Evolutionary conservation across 192 early-diverging fungal genomes (phyloP).

Genomic region (Globomyces pollinis-pini): DNA sequence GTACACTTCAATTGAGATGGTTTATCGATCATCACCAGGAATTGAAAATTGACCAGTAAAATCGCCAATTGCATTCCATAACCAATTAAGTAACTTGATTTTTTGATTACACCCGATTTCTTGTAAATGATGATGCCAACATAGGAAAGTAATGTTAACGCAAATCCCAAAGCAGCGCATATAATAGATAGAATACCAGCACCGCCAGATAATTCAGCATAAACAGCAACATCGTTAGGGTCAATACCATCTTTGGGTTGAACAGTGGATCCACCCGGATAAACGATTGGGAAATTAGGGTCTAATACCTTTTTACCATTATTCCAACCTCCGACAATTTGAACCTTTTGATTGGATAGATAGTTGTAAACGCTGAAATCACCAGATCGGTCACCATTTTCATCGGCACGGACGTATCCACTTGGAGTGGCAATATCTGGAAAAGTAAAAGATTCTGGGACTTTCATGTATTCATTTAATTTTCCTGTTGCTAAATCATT

Average conservation of each 20-base stretch:
- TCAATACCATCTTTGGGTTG: not conserved
- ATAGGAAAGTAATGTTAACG: not conserved
- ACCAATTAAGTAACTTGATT: not conserved
- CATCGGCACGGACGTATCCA: not conserved
- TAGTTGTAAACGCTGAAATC: not conserved
- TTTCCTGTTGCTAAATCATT: not conserved
- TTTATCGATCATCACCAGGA: not conserved
- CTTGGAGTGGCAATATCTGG: not conserved
- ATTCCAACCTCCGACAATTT: not conserved
- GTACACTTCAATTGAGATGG: not conserved
- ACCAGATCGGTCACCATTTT: constrained; percentile 6
- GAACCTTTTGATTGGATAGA: not conserved
- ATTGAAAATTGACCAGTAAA: not conserved
- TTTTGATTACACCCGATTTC: not conserved
- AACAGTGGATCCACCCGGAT: not conserved
- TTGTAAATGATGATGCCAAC: not conserved
- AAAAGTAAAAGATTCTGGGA: constrained; percentile 1
- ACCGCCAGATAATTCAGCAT: not conserved
- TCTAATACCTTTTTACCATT: not conserved
- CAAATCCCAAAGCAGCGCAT: not conserved
- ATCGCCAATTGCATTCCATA: not conserved
- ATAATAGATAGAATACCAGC: not conserved
- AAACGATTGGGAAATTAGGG: not conserved
- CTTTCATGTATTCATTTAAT: not conserved
- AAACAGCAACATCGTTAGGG: too few species aligned